Conservation (phyloP, 2,329 filamentous ascomycete species). For the Dendryphion nanum region DNA sequence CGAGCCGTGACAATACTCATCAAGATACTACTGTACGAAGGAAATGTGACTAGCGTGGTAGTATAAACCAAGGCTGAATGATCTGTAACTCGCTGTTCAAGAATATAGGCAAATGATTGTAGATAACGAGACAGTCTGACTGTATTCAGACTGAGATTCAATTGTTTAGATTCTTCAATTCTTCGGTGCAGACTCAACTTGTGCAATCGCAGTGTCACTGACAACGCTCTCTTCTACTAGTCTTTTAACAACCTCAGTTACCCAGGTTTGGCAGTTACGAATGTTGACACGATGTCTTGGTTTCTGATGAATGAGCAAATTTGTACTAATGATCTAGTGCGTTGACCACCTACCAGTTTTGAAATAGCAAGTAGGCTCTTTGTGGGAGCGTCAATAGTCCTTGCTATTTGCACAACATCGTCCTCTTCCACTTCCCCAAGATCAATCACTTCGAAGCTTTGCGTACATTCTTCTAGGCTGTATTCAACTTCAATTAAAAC, state of each 20-base stretch:
- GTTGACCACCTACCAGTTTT: not conserved
- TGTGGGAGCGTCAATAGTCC: not conserved
- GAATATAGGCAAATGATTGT: too few relatives aligned
- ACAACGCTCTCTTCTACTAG: not conserved
- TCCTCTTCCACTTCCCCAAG: not conserved
- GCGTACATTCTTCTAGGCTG: not conserved
- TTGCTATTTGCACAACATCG: not conserved
- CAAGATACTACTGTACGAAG: too few relatives aligned
- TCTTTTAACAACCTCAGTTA: not conserved
- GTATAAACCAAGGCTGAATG: too few relatives aligned
- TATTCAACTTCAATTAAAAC: not conserved
- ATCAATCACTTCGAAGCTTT: not conserved
- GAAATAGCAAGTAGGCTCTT: not conserved
- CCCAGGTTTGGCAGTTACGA: not conserved
- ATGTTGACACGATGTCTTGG: not conserved
- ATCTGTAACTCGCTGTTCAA: too few relatives aligned
- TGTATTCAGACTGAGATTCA: not conserved
- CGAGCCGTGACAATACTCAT: too few relatives aligned
- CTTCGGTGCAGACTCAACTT: not conserved
- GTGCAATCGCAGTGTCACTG: not conserved
- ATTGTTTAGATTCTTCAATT: conserved; percentile 1
- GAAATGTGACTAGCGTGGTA: too few relatives aligned
- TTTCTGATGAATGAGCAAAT: not conserved
- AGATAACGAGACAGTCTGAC: too few relatives aligned
- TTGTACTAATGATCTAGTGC: not conserved